Percentiles rank a stretch among this genome's conserved stretches.
phyloP scores from a whole-genome alignment of 2,329 filamentous ascomycete species.

The Microcyclosporella mali region DNA sequence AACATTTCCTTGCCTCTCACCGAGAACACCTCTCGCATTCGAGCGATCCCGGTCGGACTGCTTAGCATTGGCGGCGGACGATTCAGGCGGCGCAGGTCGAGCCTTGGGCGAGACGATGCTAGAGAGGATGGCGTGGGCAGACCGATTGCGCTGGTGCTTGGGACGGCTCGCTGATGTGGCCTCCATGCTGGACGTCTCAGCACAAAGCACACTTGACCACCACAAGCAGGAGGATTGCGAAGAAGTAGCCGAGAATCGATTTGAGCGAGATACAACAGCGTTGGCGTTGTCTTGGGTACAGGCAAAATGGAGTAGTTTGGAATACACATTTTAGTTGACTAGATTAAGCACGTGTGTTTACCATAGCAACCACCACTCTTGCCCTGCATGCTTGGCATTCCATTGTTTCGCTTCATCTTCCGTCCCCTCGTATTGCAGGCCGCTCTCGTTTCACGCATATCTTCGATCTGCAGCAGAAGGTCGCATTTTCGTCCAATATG shows the following conservation, averaged over 20 bases:
- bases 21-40: conserved; percentile 20
- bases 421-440: too few species aligned
- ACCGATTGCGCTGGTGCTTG: conserved; percentile 27
- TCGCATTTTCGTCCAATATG: too few species aligned
- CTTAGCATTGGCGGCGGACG: conserved; percentile 34
- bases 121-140: conserved; percentile 17
- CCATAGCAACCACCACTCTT: not conserved
- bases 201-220: not conserved
- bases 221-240: not conserved
- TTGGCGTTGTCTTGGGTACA: conserved; percentile 3
- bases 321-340: too few species aligned
- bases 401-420: not conserved
- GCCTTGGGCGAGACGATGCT: conserved; percentile 44
- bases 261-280: not conserved
- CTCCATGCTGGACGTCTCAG: not conserved
- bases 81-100: conserved; percentile 41
- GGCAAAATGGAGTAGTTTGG: too few species aligned
- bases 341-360: not conserved
- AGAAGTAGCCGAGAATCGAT: not conserved
- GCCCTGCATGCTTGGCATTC: too few species aligned
- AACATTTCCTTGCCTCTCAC: conserved; percentile 28
- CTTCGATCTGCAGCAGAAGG: too few species aligned
- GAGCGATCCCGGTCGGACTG: not conserved
- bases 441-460: not conserved
- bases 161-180: conserved; percentile 9